Evolutionary conservation across 768 basidiomycete species (phyloP).

Genomic region (Psilocybe tampanensis): DNA sequence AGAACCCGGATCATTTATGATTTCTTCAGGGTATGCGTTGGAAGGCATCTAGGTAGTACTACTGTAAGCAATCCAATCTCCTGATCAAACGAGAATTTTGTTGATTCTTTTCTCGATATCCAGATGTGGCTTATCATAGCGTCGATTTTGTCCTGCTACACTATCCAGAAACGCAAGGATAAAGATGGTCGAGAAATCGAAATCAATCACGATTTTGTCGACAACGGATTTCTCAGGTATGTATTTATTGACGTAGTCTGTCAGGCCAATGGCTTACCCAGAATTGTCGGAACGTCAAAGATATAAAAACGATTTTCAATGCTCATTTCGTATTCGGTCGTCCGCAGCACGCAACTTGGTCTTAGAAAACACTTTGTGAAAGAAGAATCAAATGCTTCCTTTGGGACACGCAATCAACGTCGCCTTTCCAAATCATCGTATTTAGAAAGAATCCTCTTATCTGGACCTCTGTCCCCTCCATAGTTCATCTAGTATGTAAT

Average conservation of each 20-base stretch:
- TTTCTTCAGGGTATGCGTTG: slow-evolving; percentile 12
- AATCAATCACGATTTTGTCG: slow-evolving; percentile 13
- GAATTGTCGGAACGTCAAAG: background rate
- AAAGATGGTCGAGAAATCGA: slow-evolving; percentile 35
- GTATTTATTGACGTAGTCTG: background rate
- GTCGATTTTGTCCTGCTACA: slow-evolving; percentile 30
- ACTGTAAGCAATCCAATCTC: slow-evolving; percentile 6
- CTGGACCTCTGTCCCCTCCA: too few relatives aligned
- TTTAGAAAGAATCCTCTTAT: too few relatives aligned
- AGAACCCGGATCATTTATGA: too few relatives aligned
- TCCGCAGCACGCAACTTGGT: background rate
- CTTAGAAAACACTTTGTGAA: background rate
- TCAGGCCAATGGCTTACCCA: background rate
- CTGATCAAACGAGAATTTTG: too few relatives aligned
- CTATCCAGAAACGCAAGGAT: slow-evolving; percentile 33
- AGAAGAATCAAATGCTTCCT: too few relatives aligned
- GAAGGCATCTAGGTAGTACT: slow-evolving; percentile 13
- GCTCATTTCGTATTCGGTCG: background rate
- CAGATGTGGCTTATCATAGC: slow-evolving; percentile 22
- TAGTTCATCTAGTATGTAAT: too few relatives aligned
- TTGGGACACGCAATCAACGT: too few relatives aligned
- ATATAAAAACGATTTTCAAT: background rate
- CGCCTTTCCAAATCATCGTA: too few relatives aligned
- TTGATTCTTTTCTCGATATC: too few relatives aligned
- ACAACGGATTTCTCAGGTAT: slow-evolving; percentile 10